Conservation (phyloP, 441 rosid genomes). For the Erysimum cheiri region DNA sequence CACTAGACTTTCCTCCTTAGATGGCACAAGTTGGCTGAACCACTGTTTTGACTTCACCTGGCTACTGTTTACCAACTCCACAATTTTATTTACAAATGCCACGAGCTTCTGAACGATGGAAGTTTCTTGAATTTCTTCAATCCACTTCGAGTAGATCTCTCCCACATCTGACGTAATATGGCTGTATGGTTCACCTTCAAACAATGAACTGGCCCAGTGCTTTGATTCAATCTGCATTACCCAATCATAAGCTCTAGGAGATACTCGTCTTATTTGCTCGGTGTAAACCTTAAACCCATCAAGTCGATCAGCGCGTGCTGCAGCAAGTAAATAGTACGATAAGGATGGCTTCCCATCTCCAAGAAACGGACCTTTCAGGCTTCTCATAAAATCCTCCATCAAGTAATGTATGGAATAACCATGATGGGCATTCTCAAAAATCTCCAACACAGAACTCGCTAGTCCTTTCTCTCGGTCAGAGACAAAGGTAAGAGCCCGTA, state of each 20-base stretch:
- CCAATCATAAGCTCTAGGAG: slow-evolving; percentile 80
- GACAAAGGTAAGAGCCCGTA: slow-evolving; percentile 69
- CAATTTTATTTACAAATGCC: slow-evolving; percentile 53
- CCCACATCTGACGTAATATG: slow-evolving; percentile 65
- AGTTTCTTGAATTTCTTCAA: slow-evolving; percentile 72
- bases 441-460: slow-evolving; percentile 58
- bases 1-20: slow-evolving; percentile 62
- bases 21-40: slow-evolving; percentile 73
- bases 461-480: slow-evolving; percentile 82
- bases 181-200: slow-evolving; percentile 78
- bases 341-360: slow-evolving; percentile 82
- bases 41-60: slow-evolving; percentile 59
- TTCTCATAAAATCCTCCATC: slow-evolving; percentile 75
- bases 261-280: slow-evolving; percentile 71
- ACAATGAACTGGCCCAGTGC: slow-evolving; percentile 70
- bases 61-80: slow-evolving; percentile 62
- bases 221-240: slow-evolving; percentile 72
- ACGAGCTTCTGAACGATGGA: slow-evolving; percentile 74
- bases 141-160: slow-evolving; percentile 71
- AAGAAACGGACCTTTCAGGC: slow-evolving; percentile 81
- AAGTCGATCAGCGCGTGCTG: slow-evolving; percentile 72
- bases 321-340: slow-evolving; percentile 66
- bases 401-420: slow-evolving; percentile 81
- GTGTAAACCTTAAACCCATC: slow-evolving; percentile 61
- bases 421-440: slow-evolving; percentile 71